Percentiles rank a stretch among this genome's conserved stretches.
These are phyloP conservation scores for Nigrospora oryzae DNA, from an alignment of 2,329 filamentous ascomycete species.

Conservation along the genomic window DNA sequence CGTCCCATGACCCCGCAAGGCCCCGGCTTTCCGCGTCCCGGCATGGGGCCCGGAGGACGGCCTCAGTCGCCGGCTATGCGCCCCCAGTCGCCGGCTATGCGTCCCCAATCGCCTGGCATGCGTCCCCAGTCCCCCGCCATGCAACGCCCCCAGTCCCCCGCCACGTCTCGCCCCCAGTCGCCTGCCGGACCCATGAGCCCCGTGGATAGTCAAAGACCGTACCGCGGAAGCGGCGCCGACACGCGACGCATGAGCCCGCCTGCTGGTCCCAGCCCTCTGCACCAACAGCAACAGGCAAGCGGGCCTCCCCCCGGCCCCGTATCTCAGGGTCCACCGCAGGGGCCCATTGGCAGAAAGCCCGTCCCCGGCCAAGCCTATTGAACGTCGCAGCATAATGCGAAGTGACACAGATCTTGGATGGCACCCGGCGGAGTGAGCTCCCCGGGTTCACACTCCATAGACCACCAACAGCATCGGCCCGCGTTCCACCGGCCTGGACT, in stretches of 20 bases:
- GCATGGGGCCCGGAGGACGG: slow-evolving; percentile 6
- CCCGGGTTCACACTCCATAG: too few species aligned
- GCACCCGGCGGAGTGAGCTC: too few species aligned
- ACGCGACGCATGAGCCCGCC: slow-evolving; percentile 28
- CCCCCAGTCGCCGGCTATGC: slow-evolving; percentile 18
- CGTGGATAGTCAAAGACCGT: slow-evolving; percentile 19
- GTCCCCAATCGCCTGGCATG: slow-evolving; percentile 28
- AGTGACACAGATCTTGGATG: too few species aligned
- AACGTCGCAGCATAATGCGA: slow-evolving; percentile 1
- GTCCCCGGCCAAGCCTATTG: slow-evolving; percentile 46
- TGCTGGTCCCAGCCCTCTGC: slow-evolving; percentile 30
- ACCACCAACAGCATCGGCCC: too few species aligned
- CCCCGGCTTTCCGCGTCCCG: slow-evolving; percentile 10
- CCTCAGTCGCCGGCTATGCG: slow-evolving; percentile 18
- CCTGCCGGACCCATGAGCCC: slow-evolving; percentile 16
- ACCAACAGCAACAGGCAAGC: slow-evolving; percentile 15
- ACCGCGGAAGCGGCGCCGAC: slow-evolving; percentile 31
- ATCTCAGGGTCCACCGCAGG: slow-evolving; percentile 24
- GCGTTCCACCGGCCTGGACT: too few species aligned
- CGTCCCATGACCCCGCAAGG: slow-evolving; percentile 31
- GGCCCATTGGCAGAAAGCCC: slow-evolving; percentile 43
- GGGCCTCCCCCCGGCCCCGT: too few species aligned
- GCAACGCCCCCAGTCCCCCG: slow-evolving; percentile 13
- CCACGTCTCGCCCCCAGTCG: slow-evolving; percentile 12
- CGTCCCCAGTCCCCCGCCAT: slow-evolving; percentile 28